Base-by-base conservation (phyloP, 2,329 filamentous ascomycete genomes). In the Aspergillus candidus region DNA sequence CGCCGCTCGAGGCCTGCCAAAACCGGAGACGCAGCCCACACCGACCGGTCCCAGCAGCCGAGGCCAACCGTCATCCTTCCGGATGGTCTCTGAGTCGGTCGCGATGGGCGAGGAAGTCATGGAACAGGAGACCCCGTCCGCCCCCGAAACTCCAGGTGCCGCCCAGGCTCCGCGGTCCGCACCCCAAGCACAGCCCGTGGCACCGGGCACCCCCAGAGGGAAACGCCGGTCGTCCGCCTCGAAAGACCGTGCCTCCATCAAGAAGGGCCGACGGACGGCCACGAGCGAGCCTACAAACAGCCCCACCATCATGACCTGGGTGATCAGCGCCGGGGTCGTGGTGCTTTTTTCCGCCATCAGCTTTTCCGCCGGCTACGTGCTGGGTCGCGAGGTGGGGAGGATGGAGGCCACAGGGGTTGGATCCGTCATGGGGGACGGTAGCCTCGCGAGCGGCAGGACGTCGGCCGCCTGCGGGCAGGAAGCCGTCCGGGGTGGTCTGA, bases 1-100 rank as follows among this genome's bases (percentile, higher is more conserved):
- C 3, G 93, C 91, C 0, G 93, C 91, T 1, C 80, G 93, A 35
- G 85, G 86, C 4, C 73, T 93, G 12, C 81, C 84, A 1, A 95
- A 93, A 60, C 58, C 57, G 46, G 69, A 66, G 37, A 60, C 49
- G 32, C 61, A 61, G 37, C 65, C 59, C 0, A 22, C 52, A 5
- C 44, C 48, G 14, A 41, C 55, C 11, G 52, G 55, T n/a, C 56
- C 59, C 2, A 22, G 18, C 13, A 45, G 65, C 1, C 47, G 55
- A 48, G 57, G 56, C 30, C 73, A 77, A 40, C 75, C 78, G 11
- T 67, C 70, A 7, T 70, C 75, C 1, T 74, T 83, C 38, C 72
- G 79, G 18, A 65, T 84, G 15, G 75, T 84, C 0, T 75, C 80
- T 1, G 78, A 82, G 55, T 80, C 79, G 4, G 72, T 75, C n/a